phyloP scores from a whole-genome alignment of 805 yeast species.

The Kluyveromyces starmeri region DNA sequence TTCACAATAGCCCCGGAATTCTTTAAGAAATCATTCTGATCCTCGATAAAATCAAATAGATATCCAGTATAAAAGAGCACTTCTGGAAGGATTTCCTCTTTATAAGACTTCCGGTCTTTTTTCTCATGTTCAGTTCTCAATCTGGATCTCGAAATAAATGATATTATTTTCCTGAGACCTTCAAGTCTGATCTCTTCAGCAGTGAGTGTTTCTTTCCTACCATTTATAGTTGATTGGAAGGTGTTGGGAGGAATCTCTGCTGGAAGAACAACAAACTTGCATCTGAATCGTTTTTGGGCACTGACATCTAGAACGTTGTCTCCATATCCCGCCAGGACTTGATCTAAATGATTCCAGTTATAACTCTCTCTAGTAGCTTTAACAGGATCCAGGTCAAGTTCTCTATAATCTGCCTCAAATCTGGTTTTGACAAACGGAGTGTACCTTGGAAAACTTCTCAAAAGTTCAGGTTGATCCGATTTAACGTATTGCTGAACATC shows the following conservation, averaged over 20 bases:
- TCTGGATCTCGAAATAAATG: constrained; percentile 50
- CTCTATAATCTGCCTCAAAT: constrained; percentile 58
- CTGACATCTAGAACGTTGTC: constrained; percentile 51
- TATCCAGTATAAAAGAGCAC: constrained; percentile 84
- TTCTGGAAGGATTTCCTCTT: constrained; percentile 56
- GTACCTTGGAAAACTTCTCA: constrained; percentile 32
- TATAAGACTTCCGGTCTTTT: constrained; percentile 25
- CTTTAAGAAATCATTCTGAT: constrained; percentile 37
- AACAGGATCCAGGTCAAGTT: constrained; percentile 47
- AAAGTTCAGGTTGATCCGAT: constrained; percentile 27
- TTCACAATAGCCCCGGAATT: constrained; percentile 26
- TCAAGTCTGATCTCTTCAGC: constrained; percentile 90
- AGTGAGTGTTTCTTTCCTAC: constrained; percentile 51
- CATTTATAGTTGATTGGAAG: constrained; percentile 31
- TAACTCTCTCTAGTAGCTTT: constrained; percentile 44
- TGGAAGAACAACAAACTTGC: constrained; percentile 82
- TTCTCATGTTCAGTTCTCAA: constrained; percentile 37
- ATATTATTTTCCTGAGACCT: constrained; percentile 65
- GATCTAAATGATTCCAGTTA: constrained; percentile 92
- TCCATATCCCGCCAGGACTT: constrained; percentile 82
- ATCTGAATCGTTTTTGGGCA: constrained; percentile 46
- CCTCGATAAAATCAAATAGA: constrained; percentile 54
- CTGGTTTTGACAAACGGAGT: constrained; percentile 63
- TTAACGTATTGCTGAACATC: constrained; percentile 68
- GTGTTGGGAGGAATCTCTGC: constrained; percentile 53